Evolutionary conservation across 768 basidiomycete genomes (phyloP).

Genomic region (Lactarius hatsudake): DNA sequence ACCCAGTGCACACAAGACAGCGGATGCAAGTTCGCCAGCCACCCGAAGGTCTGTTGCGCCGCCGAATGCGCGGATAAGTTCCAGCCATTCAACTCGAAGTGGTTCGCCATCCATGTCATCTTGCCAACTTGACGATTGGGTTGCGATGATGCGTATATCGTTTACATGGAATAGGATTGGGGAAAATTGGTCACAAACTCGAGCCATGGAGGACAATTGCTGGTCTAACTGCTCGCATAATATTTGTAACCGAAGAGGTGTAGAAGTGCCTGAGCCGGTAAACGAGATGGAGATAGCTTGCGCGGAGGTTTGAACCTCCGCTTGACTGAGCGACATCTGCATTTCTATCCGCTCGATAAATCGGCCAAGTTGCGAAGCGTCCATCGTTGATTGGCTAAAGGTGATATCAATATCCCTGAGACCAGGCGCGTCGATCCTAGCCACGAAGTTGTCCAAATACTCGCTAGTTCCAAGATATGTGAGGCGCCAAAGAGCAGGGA

Average conservation of each 20-base stretch:
- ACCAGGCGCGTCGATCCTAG: background rate
- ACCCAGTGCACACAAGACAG: conserved; percentile 16
- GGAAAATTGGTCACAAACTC: background rate
- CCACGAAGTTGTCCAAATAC: background rate
- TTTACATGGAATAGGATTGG: background rate
- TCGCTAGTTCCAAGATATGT: background rate
- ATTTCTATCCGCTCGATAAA: background rate
- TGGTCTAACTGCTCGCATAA: background rate
- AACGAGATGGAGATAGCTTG: background rate
- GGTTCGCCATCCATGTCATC: background rate
- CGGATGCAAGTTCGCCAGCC: background rate
- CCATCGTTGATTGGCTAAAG: background rate
- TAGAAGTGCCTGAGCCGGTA: background rate
- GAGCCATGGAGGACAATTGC: background rate
- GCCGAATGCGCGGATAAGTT: background rate
- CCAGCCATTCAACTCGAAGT: background rate
- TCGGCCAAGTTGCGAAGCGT: background rate
- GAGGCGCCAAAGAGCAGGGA: background rate
- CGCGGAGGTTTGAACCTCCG: background rate
- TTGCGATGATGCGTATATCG: fast-evolving
- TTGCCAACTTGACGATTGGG: background rate
- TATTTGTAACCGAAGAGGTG: background rate
- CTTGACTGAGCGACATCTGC: background rate
- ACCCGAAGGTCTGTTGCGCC: background rate
- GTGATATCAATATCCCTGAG: background rate